A percentile compares a stretch with the other conserved stretches of the same genome.
These are phyloP conservation scores for Rhizopogon vesiculosus DNA, from an alignment of 768 basidiomycete species.

Conservation along the genomic window DNA sequence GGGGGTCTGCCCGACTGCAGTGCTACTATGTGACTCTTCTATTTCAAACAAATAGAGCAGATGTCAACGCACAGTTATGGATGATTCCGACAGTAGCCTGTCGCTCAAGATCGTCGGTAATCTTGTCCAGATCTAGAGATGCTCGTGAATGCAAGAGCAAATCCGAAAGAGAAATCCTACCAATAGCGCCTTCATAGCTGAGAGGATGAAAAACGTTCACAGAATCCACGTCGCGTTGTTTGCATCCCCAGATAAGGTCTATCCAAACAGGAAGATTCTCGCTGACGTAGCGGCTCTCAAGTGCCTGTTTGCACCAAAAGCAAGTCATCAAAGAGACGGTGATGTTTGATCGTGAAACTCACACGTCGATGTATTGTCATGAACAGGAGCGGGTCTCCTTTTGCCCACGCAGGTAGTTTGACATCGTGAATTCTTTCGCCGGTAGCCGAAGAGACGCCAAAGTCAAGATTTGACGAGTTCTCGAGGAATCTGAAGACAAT, in stretches of 20 bases:
- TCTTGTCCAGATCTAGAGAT: constrained; percentile 71
- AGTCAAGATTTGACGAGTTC: constrained; percentile 75
- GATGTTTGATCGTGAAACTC: constrained; percentile 10
- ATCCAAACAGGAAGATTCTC: constrained; percentile 86
- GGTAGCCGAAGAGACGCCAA: constrained; percentile 66
- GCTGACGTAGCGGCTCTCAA: constrained; percentile 86
- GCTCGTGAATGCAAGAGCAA: neutral
- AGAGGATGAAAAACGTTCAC: constrained; percentile 90
- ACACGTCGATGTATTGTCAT: constrained; percentile 74
- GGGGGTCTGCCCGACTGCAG: constrained; percentile 85
- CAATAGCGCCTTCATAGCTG: constrained; percentile 89
- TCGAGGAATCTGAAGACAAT: constrained; percentile 63
- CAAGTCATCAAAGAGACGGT: neutral
- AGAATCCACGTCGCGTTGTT: constrained; percentile 72
- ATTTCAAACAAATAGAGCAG: neutral
- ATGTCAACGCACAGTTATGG: constrained; percentile 70
- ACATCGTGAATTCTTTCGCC: constrained; percentile 85
- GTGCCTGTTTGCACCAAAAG: constrained; percentile 44
- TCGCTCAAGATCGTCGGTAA: constrained; percentile 80
- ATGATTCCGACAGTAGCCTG: constrained; percentile 94
- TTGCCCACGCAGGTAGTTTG: constrained; percentile 88
- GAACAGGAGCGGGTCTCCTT: constrained; percentile 78
- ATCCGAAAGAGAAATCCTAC: constrained; percentile 28
- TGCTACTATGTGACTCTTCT: neutral
- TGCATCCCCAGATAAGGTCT: constrained; percentile 88